Evolutionary conservation across 495 filamentous ascomycete species (phyloP).

Genomic region (Xylaria bambusicola): DNA sequence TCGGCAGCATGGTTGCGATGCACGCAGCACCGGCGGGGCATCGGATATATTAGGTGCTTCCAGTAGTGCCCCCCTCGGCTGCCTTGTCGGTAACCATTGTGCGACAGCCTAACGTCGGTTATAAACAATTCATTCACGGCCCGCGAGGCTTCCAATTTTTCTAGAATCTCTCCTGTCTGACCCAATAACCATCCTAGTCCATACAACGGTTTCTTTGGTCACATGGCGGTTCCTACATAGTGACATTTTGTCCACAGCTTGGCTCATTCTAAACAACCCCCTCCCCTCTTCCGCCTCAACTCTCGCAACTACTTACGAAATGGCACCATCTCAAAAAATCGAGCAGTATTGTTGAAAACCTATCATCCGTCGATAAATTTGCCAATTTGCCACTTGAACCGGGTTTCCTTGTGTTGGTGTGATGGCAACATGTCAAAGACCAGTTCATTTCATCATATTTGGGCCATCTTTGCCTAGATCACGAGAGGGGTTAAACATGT

Average conservation of each 20-base stretch:
- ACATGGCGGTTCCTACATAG: too few species aligned
- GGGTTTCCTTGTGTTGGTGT: not conserved
- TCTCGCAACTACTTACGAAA: not conserved
- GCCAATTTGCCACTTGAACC: not conserved
- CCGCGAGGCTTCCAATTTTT: not conserved
- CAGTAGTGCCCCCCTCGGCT: too few species aligned
- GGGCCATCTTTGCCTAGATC: slow-evolving; percentile 4
- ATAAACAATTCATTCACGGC: slow-evolving; percentile 4
- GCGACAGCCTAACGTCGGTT: not conserved
- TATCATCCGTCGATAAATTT: too few species aligned
- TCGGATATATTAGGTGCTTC: slow-evolving; percentile 2
- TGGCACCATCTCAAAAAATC: not conserved
- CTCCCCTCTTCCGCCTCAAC: not conserved
- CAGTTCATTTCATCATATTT: not conserved
- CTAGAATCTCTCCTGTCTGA: not conserved
- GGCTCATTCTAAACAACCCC: not conserved
- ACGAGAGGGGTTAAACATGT: not conserved
- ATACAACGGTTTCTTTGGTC: too few species aligned
- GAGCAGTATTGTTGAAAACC: too few species aligned
- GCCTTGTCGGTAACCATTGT: not conserved
- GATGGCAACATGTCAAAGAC: slow-evolving; percentile 4
- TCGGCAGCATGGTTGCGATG: not conserved
- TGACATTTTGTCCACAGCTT: too few species aligned
- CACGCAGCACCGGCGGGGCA: slow-evolving; percentile 13
- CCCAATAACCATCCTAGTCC: too few species aligned